Evolutionary conservation across 345 rosid species (phyloP).

Genomic region (Salix exigua): DNA sequence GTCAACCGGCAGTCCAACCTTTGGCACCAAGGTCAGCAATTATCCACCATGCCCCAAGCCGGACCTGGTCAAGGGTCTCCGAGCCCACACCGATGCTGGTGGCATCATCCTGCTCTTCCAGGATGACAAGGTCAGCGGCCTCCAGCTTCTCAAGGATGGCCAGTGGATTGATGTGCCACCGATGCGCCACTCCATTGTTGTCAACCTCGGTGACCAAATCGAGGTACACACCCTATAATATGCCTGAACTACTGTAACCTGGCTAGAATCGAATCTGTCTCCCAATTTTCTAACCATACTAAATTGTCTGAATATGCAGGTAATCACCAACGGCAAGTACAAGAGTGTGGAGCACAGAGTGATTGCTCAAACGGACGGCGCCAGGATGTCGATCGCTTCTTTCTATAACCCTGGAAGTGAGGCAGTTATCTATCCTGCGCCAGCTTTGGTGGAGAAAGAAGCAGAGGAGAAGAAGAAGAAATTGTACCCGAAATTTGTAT

Average conservation of each 20-base stretch:
- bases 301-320: constrained; percentile 22
- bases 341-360: constrained; percentile 88
- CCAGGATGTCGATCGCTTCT: constrained; percentile 83
- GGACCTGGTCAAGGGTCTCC: constrained; percentile 78
- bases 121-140: constrained; percentile 84
- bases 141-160: constrained; percentile 88
- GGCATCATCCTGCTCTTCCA: constrained; percentile 89
- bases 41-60: constrained; percentile 98
- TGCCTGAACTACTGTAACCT: background rate
- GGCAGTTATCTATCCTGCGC: constrained; percentile 79
- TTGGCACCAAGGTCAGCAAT: constrained; percentile 90
- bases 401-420: constrained; percentile 92
- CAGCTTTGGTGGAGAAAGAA: constrained; percentile 54
- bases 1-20: constrained; percentile 55
- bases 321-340: constrained; percentile 88
- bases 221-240: constrained; percentile 44
- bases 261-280: background rate
- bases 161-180: constrained; percentile 93
- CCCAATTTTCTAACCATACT: background rate
- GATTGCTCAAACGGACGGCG: constrained; percentile 66
- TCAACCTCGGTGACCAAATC: constrained; percentile 90
- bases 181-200: constrained; percentile 81
- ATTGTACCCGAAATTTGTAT: constrained; percentile 72
- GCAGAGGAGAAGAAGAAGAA: constrained; percentile 32
- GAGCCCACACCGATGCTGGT: constrained; percentile 99